These are phyloP conservation scores for Fusarium nygamai DNA, from an alignment of 2,329 filamentous ascomycete species.

Conservation along the genomic window DNA sequence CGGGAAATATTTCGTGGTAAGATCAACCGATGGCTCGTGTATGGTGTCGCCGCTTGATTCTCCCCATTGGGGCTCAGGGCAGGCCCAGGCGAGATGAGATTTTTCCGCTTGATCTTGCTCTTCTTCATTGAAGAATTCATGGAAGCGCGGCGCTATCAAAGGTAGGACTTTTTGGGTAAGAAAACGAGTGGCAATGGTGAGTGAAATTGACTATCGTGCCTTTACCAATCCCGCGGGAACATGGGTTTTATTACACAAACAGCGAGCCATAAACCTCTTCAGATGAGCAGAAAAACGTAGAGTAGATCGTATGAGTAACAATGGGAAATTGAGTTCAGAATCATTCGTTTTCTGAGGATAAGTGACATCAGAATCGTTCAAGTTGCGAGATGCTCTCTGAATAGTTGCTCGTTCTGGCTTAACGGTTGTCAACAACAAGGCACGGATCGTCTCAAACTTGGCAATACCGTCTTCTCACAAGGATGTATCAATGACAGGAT, in stretches of 20 bases:
- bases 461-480: not conserved
- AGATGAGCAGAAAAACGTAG: not conserved
- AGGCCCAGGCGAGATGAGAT: not conserved
- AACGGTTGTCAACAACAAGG: not conserved
- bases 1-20: conserved; percentile 4
- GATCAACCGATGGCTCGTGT: conserved; percentile 17
- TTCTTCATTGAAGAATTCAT: not conserved
- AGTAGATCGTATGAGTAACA: not conserved
- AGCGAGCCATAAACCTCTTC: not conserved
- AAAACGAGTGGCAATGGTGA: not conserved
- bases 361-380: conserved; percentile 1
- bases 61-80: not conserved
- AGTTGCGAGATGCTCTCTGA: not conserved
- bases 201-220: not conserved
- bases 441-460: not conserved
- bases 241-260: not conserved
- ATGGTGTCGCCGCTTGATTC: not conserved
- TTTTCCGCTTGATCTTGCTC: not conserved
- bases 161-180: not conserved
- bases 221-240: not conserved
- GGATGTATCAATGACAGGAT: not conserved
- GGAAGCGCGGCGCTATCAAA: not conserved
- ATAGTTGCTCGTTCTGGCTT: not conserved
- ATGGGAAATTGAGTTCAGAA: not conserved
- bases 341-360: not conserved